Evolutionary conservation across 148 eudicot genomes (phyloP), one percentile per base, ranked within the genome.

Genomic region (Salicornia ramosissima): DNA sequence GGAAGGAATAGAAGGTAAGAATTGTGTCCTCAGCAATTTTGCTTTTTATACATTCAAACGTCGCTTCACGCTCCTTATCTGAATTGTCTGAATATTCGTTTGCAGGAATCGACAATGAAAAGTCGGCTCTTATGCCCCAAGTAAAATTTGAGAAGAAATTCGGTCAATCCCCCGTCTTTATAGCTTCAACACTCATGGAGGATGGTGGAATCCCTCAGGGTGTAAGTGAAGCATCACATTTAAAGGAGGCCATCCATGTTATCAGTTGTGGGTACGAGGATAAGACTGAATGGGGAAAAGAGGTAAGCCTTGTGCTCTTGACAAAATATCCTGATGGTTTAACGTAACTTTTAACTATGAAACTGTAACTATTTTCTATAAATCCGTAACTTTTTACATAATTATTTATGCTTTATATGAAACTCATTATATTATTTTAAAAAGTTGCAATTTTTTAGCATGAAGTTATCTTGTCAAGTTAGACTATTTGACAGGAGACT

Each of bases 271-370:
- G 99, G 57, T 94, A 90, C 25, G 96, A 94, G 82, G 97, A 87
- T 60, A 90, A 93, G 81, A 83, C 96, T 2, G 98, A 92, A 52
- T 92, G 98, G 98, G 97, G 98, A 68, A 90, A 90, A 84, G 98
- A 92, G 98, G 98, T 92, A 85, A n/a, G n/a, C n/a, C n/a, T n/a
- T n/a, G n/a, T n/a, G n/a, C n/a, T n/a, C n/a, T n/a, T n/a, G n/a
- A n/a, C n/a, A n/a, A n/a, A n/a, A n/a, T n/a, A n/a, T n/a, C n/a
- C n/a, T n/a, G n/a, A n/a, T n/a, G n/a, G n/a, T n/a, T n/a, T n/a
- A n/a, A n/a, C n/a, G n/a, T n/a, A n/a, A n/a, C n/a, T n/a, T n/a
- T n/a, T n/a, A n/a, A n/a, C n/a, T n/a, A n/a, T n/a, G n/a, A n/a
- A n/a, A n/a, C n/a, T n/a, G n/a, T n/a, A n/a, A n/a, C n/a, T n/a